These are phyloP conservation scores for Pseudocercospora eumusae DNA, from an alignment of 2,329 filamentous ascomycete genomes.

Conservation along the genomic window DNA sequence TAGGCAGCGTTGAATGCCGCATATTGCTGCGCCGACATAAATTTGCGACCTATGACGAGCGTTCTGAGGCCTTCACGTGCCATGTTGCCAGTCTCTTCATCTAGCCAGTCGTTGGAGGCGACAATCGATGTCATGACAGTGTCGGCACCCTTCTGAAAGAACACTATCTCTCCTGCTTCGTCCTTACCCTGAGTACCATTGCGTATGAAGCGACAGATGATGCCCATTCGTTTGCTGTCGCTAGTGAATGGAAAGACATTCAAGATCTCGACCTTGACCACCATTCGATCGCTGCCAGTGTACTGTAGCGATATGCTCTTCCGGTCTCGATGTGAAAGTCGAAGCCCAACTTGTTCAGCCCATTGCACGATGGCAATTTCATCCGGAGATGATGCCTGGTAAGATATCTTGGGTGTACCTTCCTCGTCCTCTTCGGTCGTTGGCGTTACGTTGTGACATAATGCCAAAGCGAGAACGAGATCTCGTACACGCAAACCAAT, in stretches of 20 bases:
- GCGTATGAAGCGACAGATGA: slow-evolving; percentile 79
- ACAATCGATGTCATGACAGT: slow-evolving; percentile 98
- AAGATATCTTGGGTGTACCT: slow-evolving; percentile 74
- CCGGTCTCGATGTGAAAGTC: slow-evolving; percentile 80
- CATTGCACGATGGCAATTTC: slow-evolving; percentile 97
- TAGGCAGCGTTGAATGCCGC: slow-evolving; percentile 74
- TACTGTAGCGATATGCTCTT: slow-evolving; percentile 82
- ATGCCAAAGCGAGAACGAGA: slow-evolving; percentile 83
- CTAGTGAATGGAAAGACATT: slow-evolving; percentile 98
- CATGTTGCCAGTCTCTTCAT: slow-evolving; percentile 99
- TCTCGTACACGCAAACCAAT: slow-evolving; percentile 92
- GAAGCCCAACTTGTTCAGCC: slow-evolving; percentile 88
- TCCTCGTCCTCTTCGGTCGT: slow-evolving; percentile 76
- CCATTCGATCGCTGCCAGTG: slow-evolving; percentile 68
- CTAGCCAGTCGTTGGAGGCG: slow-evolving; percentile 94
- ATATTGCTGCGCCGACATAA: slow-evolving; percentile 76
- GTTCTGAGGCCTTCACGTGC: slow-evolving; percentile 93
- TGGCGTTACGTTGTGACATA: slow-evolving; percentile 97
- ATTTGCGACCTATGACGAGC: slow-evolving; percentile 90
- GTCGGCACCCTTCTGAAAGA: slow-evolving; percentile 97
- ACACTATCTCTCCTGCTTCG: slow-evolving; percentile 82
- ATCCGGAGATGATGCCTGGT: slow-evolving; percentile 95
- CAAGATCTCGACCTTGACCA: slow-evolving; percentile 83
- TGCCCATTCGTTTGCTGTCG: slow-evolving; percentile 97
- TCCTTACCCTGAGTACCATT: slow-evolving; percentile 50